Percentiles rank a stretch among this genome's conserved stretches.
Conservation (phyloP, 1,139 yeast species). For the Hansenula lynferdii region DNA sequence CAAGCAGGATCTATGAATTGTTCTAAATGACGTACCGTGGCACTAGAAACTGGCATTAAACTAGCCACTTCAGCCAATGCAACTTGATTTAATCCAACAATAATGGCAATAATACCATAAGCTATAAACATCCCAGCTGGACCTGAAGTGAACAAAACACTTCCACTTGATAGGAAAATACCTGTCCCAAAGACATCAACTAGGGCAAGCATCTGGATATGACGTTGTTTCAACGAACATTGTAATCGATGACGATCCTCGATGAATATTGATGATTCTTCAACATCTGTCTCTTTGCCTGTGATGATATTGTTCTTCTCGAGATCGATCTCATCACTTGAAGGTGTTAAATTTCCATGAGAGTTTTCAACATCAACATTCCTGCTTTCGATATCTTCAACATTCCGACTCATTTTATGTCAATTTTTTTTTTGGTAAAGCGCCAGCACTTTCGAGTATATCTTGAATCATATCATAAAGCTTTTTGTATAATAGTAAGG, state of each 20-base stretch:
- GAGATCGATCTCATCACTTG: too few relatives aligned
- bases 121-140: constrained; percentile 46
- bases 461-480: background rate
- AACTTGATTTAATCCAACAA: constrained; percentile 28
- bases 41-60: constrained; percentile 26
- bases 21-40: constrained; percentile 23
- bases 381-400: too few relatives aligned
- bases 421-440: too few relatives aligned
- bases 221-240: constrained; percentile 21
- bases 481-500: too few relatives aligned
- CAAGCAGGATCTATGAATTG: constrained; percentile 51
- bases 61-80: constrained; percentile 24
- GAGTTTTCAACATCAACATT: too few relatives aligned
- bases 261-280: constrained; percentile 11
- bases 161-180: constrained; percentile 45
- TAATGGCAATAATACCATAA: constrained; percentile 40
- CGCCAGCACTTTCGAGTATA: too few relatives aligned
- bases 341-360: too few relatives aligned
- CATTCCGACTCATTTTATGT: background rate
- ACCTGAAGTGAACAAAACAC: constrained; percentile 43
- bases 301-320: too few relatives aligned
- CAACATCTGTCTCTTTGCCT: too few relatives aligned
- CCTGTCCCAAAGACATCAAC: constrained; percentile 16
- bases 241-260: constrained; percentile 24
- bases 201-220: constrained; percentile 26